Percentiles rank a stretch among this genome's conserved stretches.
These are phyloP conservation scores for Ambrosia trifida DNA, from an alignment of 129 eudicot genomes.

Conservation along the genomic window DNA sequence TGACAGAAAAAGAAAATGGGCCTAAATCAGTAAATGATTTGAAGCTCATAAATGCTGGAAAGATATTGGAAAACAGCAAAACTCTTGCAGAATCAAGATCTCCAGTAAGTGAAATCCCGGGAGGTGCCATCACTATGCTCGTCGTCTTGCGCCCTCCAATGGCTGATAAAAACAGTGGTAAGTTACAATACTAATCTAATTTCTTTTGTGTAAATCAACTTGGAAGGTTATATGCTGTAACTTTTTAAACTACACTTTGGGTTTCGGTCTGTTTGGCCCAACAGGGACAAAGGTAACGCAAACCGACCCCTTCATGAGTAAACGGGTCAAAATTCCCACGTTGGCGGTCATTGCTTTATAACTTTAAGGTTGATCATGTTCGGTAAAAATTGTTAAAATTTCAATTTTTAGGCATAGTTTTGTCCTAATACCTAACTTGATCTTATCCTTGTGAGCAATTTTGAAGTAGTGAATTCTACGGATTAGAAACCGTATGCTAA, in stretches of 20 bases:
- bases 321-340: no score
- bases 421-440: no score
- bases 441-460: not conserved
- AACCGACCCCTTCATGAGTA: no score
- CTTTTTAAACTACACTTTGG: not conserved
- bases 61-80: conserved; percentile 60
- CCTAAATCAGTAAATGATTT: conserved; percentile 50
- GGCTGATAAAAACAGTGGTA: conserved; percentile 59
- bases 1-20: conserved; percentile 23
- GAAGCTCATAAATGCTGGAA: conserved; percentile 77
- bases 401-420: no score
- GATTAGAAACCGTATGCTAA: not conserved
- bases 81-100: conserved; percentile 60
- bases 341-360: no score
- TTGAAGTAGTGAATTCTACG: not conserved
- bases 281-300: no score
- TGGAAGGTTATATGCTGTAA: not conserved
- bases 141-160: conserved; percentile 61
- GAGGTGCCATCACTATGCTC: conserved; percentile 67
- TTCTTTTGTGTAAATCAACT: not conserved
- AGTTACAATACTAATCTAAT: no score
- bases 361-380: no score
- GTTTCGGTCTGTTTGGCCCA: no score
- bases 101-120: conserved; percentile 59
- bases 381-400: no score